These are phyloP conservation scores for Daldinia sp. DNA, from an alignment of 2,329 filamentous ascomycete species.

Conservation along the genomic window DNA sequence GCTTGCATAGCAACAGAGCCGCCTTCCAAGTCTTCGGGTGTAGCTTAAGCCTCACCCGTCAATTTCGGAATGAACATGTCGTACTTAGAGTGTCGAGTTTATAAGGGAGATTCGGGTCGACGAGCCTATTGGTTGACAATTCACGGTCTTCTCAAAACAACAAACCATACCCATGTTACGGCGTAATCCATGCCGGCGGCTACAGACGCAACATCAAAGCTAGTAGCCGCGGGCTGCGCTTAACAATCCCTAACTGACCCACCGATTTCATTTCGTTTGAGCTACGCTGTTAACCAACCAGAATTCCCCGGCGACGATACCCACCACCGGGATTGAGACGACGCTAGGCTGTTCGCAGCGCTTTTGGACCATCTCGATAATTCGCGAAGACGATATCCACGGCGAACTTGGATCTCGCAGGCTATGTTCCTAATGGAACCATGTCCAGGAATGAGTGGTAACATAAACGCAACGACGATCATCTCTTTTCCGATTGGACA, in stretches of 20 bases:
- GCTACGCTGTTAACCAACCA: slow-evolving; percentile 47
- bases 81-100: slow-evolving; percentile 10
- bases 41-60: slow-evolving; percentile 45
- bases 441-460: slow-evolving; percentile 7
- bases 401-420: slow-evolving; percentile 10
- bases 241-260: slow-evolving; percentile 42
- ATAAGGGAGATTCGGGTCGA: slow-evolving; percentile 3
- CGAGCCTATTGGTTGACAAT: slow-evolving; percentile 19
- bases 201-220: slow-evolving; percentile 24
- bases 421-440: slow-evolving; percentile 11
- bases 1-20: slow-evolving; percentile 18
- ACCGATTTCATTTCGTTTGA: slow-evolving; percentile 46
- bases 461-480: slow-evolving; percentile 37
- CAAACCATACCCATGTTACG: slow-evolving; percentile 16
- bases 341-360: slow-evolving; percentile 25
- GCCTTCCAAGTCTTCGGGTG: slow-evolving; percentile 22
- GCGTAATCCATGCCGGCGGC: slow-evolving; percentile 33
- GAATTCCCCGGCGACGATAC: slow-evolving; percentile 40
- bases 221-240: slow-evolving; percentile 49
- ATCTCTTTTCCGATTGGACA: slow-evolving; percentile 43
- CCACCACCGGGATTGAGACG: slow-evolving; percentile 42
- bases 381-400: slow-evolving; percentile 24
- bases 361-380: slow-evolving; percentile 21
- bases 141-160: slow-evolving; percentile 24
- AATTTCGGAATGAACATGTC: slow-evolving; percentile 39